A percentile compares a stretch with the other conserved stretches of the same genome.
These are phyloP conservation scores for Primulina tabacum DNA, from an alignment of 257 asterid genomes.

Conservation along the genomic window DNA sequence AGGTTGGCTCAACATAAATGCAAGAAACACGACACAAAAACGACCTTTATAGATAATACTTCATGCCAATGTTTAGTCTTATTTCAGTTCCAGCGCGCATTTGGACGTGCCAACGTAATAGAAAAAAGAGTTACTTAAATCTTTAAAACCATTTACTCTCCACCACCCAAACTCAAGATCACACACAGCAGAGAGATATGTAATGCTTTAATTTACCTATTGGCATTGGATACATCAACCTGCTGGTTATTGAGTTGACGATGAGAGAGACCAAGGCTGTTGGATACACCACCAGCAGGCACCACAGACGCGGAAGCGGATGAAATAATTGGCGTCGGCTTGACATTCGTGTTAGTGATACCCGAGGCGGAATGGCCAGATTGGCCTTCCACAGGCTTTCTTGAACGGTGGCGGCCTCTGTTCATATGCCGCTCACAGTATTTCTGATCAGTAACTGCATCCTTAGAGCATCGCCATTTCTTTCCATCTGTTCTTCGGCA, in stretches of 20 bases:
- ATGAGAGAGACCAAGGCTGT: conserved; percentile 35
- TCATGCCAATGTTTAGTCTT: not conserved
- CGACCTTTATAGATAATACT: not conserved
- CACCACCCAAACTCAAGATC: not conserved
- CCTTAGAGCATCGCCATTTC: conserved; percentile 99
- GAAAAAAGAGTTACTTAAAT: too few species aligned
- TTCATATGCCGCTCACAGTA: conserved; percentile 98
- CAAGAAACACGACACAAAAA: not conserved
- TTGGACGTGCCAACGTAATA: too few species aligned
- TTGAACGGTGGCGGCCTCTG: conserved; percentile 99
- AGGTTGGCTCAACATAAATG: not conserved
- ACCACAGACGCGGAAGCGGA: conserved; percentile 38
- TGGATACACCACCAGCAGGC: conserved; percentile 37
- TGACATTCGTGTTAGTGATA: conserved; percentile 26
- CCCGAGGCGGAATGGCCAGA: conserved; percentile 51
- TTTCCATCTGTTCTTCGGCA: conserved; percentile 97
- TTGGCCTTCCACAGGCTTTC: conserved; percentile 99
- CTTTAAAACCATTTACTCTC: too few species aligned
- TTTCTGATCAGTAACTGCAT: conserved; percentile 84
- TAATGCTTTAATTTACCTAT: conserved; percentile 40
- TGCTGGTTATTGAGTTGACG: conserved; percentile 38
- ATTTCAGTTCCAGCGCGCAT: not conserved
- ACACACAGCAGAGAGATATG: not conserved
- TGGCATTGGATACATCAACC: conserved; percentile 32
- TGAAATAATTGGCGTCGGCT: conserved; percentile 32